Base-by-base conservation (phyloP, 2,329 filamentous ascomycete genomes). In the Diaporthe velutina region DNA sequence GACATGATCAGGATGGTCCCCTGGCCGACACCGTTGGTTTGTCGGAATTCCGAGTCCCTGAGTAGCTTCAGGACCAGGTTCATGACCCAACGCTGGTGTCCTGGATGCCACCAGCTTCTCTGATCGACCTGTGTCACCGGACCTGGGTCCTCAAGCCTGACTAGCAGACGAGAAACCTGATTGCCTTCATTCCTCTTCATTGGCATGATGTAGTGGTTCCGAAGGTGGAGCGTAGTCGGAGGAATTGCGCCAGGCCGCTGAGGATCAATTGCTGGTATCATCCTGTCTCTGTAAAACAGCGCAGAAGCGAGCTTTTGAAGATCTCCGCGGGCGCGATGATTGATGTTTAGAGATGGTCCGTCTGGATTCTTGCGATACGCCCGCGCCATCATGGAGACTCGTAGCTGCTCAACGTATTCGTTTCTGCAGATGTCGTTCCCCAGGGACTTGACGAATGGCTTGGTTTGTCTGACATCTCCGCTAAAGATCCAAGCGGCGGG, bases 1-100 rank as follows among this genome's bases (percentile, higher is more conserved):
- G 86, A 83, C 15, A 86, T 80, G 2, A 88, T 83, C 73, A 88
- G 80, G n/a, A 88, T 83, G 0, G 79, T 83, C 0, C 86, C 86
- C 0, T 79, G 79, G 17, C 77, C 60, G 1, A 60, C 30, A 4
- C 80, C 76, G 0, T 80, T 78, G 0, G 83, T 75, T 15, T 80
- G 82, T 5, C 75, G 75, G 57, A 88, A 88, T 0, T 78, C 19
- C 0, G 75, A 22, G 66, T 85, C 81, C 3, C 6, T 9, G 0
- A 66, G 13, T 1, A 74, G 72, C 33, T 22, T 48, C 1, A 15
- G 0, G 2, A 74, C 35, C 3, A 70, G 42, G 0, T 10, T 22
- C 42, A 45, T 35, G 3, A 40, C 42, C 71, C 71, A 73, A 4
- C 3, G 0, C n/a, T 52, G 38, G 22, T 73, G 71, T 9, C 2